These are phyloP conservation scores for Hibiscus mutabilis DNA, from an alignment of 345 rosid species.

Conservation along the genomic window DNA sequence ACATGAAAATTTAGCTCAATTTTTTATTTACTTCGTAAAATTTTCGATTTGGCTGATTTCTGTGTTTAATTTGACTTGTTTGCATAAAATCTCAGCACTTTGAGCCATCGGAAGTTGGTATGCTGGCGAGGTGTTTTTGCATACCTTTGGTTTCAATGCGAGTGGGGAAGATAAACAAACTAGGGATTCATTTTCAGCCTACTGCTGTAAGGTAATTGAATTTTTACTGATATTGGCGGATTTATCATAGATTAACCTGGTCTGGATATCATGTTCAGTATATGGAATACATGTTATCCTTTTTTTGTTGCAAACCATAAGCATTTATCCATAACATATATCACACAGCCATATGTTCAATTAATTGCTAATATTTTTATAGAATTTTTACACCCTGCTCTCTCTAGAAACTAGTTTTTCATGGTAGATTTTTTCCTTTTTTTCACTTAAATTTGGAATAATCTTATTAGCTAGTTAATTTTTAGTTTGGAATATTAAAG, in stretches of 20 bases:
- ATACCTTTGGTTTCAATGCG: constrained; percentile 87
- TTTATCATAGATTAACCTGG: no score
- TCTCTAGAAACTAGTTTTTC: not conserved
- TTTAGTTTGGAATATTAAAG: not conserved
- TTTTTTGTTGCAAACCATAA: no score
- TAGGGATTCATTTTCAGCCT: constrained; percentile 59
- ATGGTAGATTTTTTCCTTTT: not conserved
- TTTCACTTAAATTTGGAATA: not conserved
- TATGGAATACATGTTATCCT: no score
- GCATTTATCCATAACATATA: no score
- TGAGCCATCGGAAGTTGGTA: constrained; percentile 82
- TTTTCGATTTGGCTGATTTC: not conserved
- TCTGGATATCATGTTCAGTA: no score
- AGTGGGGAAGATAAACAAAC: constrained; percentile 77
- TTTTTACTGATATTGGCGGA: no score
- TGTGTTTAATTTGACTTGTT: not conserved
- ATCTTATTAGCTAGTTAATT: not conserved
- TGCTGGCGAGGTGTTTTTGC: constrained; percentile 87
- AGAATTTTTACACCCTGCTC: not conserved
- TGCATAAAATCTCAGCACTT: constrained; percentile 44
- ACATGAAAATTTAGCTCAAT: not conserved
- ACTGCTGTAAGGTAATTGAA: constrained; percentile 56
- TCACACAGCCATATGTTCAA: no score
- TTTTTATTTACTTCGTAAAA: not conserved
- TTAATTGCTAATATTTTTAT: no score